A percentile compares a stretch with the other conserved stretches of the same genome.
phyloP scores from a whole-genome alignment of 2,329 filamentous ascomycete species.

The Neopestalotiopsis sp. region DNA sequence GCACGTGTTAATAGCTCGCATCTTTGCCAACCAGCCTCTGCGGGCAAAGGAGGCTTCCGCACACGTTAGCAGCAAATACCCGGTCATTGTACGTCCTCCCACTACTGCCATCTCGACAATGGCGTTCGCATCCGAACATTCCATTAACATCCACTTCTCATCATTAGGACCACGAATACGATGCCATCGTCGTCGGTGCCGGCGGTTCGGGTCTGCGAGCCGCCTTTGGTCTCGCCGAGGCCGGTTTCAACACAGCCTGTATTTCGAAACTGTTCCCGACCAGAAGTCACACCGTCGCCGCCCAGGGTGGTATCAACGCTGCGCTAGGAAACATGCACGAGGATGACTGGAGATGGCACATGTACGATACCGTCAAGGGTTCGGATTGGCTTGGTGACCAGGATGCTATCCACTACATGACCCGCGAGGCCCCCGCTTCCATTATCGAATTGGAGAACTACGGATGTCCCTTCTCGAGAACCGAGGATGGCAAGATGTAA shows the following conservation, averaged over 20 bases:
- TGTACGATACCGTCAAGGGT: slow-evolving; percentile 99
- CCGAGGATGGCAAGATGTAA: slow-evolving; percentile 93
- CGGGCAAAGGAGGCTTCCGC: slow-evolving; percentile 92
- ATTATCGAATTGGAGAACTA: slow-evolving; percentile 98
- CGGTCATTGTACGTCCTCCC: slow-evolving; percentile 77
- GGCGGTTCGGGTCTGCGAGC: slow-evolving; percentile 83
- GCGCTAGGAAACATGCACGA: slow-evolving; percentile 95
- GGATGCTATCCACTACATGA: slow-evolving; percentile 99
- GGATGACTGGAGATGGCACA: slow-evolving; percentile 99
- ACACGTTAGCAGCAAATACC: slow-evolving; percentile 88
- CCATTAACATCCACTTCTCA: slow-evolving; percentile 17
- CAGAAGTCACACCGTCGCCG: slow-evolving; percentile 82
- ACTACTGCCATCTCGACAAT: background rate
- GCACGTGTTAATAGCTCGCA: slow-evolving; percentile 64
- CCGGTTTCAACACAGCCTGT: slow-evolving; percentile 88
- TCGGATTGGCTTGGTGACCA: slow-evolving; percentile 98
- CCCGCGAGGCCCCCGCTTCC: slow-evolving; percentile 86
- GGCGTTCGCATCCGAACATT: background rate
- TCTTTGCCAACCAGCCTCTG: slow-evolving; percentile 84
- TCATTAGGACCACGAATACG: slow-evolving; percentile 89
- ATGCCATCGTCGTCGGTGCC: slow-evolving; percentile 91
- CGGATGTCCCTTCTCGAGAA: slow-evolving; percentile 95
- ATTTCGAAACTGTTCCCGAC: slow-evolving; percentile 89
- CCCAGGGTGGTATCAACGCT: slow-evolving; percentile 85
- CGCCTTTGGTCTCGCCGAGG: slow-evolving; percentile 85